phyloP scores from a whole-genome alignment of 2,329 filamentous ascomycete genomes.

The Cladophialophora bantiana region DNA sequence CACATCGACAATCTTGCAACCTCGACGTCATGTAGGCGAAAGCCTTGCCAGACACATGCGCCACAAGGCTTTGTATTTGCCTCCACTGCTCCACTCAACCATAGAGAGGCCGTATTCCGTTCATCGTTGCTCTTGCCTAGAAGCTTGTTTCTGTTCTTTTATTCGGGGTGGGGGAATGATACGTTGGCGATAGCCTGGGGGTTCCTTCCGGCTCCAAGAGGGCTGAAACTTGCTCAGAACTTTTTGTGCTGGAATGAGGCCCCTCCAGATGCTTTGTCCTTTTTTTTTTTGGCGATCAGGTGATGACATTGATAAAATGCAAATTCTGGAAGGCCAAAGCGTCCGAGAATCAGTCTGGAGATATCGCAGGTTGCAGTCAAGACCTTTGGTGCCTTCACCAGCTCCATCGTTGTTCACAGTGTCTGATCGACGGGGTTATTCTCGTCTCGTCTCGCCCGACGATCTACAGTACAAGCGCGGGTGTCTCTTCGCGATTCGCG shows the following conservation, averaged over 20 bases:
- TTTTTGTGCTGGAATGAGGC: neutral
- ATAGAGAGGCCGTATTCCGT: neutral
- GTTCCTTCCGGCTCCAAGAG: neutral
- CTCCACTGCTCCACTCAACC: neutral
- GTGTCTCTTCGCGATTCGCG: neutral
- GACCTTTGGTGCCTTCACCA: neutral
- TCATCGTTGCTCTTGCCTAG: neutral
- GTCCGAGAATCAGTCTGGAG: neutral
- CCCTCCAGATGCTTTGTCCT: neutral
- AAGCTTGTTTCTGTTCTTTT: neutral
- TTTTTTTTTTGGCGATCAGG: neutral
- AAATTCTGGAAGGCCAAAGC: conserved; percentile 3
- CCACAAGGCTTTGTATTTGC: conserved; percentile 20
- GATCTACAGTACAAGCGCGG: neutral
- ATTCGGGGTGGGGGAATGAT: neutral
- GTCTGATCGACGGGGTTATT: neutral
- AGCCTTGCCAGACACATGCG: conserved; percentile 19
- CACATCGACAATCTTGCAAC: neutral
- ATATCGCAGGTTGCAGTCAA: neutral
- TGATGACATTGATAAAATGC: conserved; percentile 6
- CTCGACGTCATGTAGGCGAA: conserved; percentile 21
- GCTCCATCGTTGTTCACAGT: neutral
- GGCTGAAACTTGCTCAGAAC: neutral
- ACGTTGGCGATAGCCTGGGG: neutral
- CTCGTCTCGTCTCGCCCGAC: neutral